A percentile compares a stretch with the other conserved stretches of the same genome.
Evolutionary conservation across 352 stramenopile species (phyloP).

Genomic region (Globisporangium irregulare): DNA sequence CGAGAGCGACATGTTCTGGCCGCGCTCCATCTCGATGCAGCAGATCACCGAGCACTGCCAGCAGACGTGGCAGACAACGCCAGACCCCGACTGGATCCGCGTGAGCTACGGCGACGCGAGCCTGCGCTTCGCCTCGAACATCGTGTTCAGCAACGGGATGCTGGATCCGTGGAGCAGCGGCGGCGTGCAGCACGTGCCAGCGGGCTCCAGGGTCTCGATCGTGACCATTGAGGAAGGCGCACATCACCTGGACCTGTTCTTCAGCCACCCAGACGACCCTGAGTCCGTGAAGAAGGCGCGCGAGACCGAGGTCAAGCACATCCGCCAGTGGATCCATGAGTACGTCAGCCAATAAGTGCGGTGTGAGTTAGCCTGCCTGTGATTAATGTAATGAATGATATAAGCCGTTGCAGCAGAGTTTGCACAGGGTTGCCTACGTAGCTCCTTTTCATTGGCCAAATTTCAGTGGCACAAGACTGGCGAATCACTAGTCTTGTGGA

Average conservation of each 20-base stretch:
- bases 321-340: constrained; percentile 83
- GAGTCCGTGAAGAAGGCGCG: constrained; percentile 68
- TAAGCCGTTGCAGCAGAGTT: background rate
- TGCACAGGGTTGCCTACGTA: background rate
- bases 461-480: background rate
- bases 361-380: background rate
- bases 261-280: constrained; percentile 86
- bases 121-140: constrained; percentile 83
- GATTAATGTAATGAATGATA: background rate
- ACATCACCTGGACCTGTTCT: constrained; percentile 93
- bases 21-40: constrained; percentile 54
- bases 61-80: constrained; percentile 56
- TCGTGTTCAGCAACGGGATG: constrained; percentile 94
- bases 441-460: background rate
- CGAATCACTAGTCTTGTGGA: background rate
- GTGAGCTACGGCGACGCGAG: constrained; percentile 68
- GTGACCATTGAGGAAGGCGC: constrained; percentile 76
- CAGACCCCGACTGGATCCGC: constrained; percentile 73
- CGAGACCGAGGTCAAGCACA: constrained; percentile 71
- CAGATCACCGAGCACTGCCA: constrained; percentile 64
- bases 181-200: constrained; percentile 68
- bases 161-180: constrained; percentile 92
- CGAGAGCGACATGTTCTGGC: constrained; percentile 92
- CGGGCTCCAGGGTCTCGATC: constrained; percentile 56
- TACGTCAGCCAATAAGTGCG: constrained; percentile 25